Evolutionary conservation across 179 eudicot genomes (phyloP).

Genomic region (Beta lomatogona): DNA sequence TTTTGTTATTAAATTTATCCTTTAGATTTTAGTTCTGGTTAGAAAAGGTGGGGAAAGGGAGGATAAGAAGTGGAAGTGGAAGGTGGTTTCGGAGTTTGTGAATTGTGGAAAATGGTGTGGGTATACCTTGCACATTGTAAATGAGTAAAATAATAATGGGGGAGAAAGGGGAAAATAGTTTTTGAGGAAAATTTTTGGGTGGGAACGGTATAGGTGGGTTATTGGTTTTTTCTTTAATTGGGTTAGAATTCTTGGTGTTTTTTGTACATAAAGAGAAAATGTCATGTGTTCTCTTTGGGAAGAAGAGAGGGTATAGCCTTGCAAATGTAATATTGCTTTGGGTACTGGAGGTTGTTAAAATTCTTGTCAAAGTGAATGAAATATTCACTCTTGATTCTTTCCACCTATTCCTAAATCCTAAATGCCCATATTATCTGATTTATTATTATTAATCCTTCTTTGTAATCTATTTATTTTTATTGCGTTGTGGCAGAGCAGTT

Average conservation of each 20-base stretch:
- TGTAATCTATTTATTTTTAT: too few species aligned
- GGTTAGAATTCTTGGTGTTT: constrained; percentile 15
- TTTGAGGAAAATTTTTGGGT: constrained; percentile 24
- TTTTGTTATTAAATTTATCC: neutral
- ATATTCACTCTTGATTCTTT: constrained; percentile 36
- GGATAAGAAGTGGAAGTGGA: constrained; percentile 1
- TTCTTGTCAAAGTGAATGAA: constrained; percentile 29
- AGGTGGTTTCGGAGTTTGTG: constrained; percentile 7
- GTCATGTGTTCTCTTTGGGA: constrained; percentile 15
- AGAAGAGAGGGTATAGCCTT: constrained; percentile 26
- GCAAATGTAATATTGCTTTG: constrained; percentile 21
- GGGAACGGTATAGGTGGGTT: constrained; percentile 30
- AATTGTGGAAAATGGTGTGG: constrained; percentile 31
- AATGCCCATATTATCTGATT: neutral
- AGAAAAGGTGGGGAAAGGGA: constrained; percentile 2
- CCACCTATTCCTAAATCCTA: neutral
- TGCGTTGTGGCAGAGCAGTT: neutral
- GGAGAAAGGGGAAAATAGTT: constrained; percentile 15
- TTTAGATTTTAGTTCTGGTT: constrained; percentile 17
- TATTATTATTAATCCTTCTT: neutral
- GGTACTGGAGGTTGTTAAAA: constrained; percentile 13
- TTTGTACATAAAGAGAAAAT: constrained; percentile 29
- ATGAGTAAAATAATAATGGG: constrained; percentile 31
- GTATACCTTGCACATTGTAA: constrained; percentile 40
- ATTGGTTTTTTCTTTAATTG: constrained; percentile 1